Percentiles rank a stretch among this genome's conserved stretches.
phyloP scores from a whole-genome alignment of 768 basidiomycete species.

The Rhodotorula taiwanensis region DNA sequence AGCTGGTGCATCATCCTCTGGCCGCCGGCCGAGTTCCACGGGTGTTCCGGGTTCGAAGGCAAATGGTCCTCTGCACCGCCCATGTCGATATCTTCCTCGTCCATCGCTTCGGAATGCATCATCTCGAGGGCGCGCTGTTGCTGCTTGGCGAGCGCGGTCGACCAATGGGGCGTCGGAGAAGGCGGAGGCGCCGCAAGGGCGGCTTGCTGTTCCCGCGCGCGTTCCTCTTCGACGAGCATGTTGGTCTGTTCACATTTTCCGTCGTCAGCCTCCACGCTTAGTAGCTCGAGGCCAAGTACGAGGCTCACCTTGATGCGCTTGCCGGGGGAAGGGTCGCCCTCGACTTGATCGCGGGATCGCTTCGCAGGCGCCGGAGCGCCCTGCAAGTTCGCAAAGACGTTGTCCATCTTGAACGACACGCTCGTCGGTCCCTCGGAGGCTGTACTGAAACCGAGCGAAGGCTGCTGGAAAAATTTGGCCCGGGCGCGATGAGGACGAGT shows the following conservation, averaged over 20 bases:
- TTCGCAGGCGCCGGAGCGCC: neutral
- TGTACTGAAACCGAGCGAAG: too few relatives aligned
- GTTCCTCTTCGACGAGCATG: neutral
- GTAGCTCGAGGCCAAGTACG: too few relatives aligned
- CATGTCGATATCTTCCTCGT: constrained; percentile 24
- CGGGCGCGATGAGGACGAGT: too few relatives aligned
- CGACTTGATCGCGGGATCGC: constrained; percentile 13
- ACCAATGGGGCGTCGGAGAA: constrained; percentile 8
- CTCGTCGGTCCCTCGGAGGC: too few relatives aligned
- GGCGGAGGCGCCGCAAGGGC: neutral
- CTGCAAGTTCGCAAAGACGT: neutral
- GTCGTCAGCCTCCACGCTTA: too few relatives aligned
- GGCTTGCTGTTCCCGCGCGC: neutral
- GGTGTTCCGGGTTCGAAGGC: constrained; percentile 11
- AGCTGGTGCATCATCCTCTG: constrained; percentile 15
- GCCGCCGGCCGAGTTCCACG: constrained; percentile 13
- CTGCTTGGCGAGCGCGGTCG: constrained; percentile 10
- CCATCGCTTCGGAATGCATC: constrained; percentile 7
- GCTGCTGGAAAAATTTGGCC: too few relatives aligned
- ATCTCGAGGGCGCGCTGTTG: constrained; percentile 15
- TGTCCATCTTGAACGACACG: constrained; percentile 3
- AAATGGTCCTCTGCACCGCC: neutral
- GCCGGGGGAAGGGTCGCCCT: neutral
- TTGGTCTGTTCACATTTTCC: too few relatives aligned
- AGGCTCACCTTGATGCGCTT: constrained; percentile 22